Base-by-base conservation (phyloP, 352 stramenopile species). In the Pythium graminicola region DNA sequence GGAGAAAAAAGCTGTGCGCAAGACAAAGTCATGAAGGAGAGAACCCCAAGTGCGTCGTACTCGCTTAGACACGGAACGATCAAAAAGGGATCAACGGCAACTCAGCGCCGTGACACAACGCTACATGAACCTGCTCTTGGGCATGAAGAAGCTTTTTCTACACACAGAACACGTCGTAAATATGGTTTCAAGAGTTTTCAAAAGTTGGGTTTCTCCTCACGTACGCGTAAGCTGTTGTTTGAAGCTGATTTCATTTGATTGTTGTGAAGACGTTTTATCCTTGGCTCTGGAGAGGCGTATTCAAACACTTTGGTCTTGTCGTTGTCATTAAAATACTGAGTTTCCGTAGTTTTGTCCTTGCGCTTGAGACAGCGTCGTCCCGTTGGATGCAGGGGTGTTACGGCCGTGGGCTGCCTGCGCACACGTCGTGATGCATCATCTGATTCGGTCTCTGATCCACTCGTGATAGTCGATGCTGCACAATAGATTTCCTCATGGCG, bases 361-460 rank as follows among this genome's bases (percentile, higher is more conserved):
- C 40, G 17, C 40, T 47, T 47, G 40, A 47, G 40, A 10, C 19
- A 31, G 17, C 46, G 28, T 23, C 8, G 19, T 17, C 13, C n/a
- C 8, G 36, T 13, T 17, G 36, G 13, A n/a, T 42, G 9, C 6
- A 7, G 36, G 9, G 36, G 13, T 8, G 36, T 17, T 42, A 13
- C 8, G 31, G 22, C 36, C 36, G 22, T 17, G n/a, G n/a, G 8
- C 22, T 17, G 36, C n/a, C 6, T 20, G 9, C 36, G 36, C 36
- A 17, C 36, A 17, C 36, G n/a, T 26, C 6, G 31, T 16, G 27
- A 17, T 13, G 45, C 48, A 6, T 55, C 32, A 46, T 55, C 48
- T 20, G 48, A 32, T 26, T 55, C 48, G 13, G 48, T 55, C 48
- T 55, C 48, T n/a, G 35, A 46, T 4, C 48, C 48, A 22, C 48